A percentile compares a stretch with the other conserved stretches of the same genome.
Evolutionary conservation across 352 stramenopile genomes (phyloP).

Genomic region (Phytopythium sindhum): DNA sequence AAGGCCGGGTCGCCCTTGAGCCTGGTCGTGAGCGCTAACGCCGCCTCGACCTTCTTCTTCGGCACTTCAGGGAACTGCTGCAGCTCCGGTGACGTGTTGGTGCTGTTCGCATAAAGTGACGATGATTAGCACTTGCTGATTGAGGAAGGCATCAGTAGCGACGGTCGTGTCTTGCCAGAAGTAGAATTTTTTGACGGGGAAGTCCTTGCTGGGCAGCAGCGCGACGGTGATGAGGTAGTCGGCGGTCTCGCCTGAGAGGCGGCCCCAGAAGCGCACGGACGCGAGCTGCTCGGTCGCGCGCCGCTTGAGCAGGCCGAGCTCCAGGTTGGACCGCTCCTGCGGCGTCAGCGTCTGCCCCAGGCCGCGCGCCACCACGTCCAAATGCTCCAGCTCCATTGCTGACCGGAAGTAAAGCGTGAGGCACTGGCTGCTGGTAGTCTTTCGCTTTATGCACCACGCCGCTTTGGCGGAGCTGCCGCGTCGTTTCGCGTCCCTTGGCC

Average conservation of each 20-base stretch:
- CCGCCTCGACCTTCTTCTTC: conserved; percentile 51
- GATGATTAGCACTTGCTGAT: not conserved
- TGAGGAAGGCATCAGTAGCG: conserved; percentile 10
- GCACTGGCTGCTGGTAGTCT: not conserved
- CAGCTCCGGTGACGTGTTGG: conserved; percentile 68
- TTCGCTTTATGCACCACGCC: not conserved
- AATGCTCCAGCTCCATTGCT: conserved; percentile 68
- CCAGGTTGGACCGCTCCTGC: conserved; percentile 74
- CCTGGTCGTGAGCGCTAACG: conserved; percentile 37
- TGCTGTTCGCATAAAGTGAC: conserved; percentile 24
- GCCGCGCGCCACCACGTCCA: conserved; percentile 70
- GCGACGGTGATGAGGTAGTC: conserved; percentile 72
- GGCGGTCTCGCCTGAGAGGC: conserved; percentile 49
- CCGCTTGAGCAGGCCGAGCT: conserved; percentile 71
- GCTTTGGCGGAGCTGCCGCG: not conserved
- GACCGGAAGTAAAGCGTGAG: not conserved
- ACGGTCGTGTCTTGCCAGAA: conserved; percentile 34
- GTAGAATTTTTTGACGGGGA: conserved; percentile 85
- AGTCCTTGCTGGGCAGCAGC: conserved; percentile 52
- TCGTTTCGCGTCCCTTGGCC: conserved; percentile 1
- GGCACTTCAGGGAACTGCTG: conserved; percentile 76
- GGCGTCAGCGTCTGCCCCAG: conserved; percentile 64
- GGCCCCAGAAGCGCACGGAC: conserved; percentile 74
- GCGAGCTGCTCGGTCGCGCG: conserved; percentile 54
- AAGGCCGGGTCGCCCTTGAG: conserved; percentile 71